Evolutionary conservation across 2,329 filamentous ascomycete genomes (phyloP).

Genomic region (Trichoderma semiorbis): DNA sequence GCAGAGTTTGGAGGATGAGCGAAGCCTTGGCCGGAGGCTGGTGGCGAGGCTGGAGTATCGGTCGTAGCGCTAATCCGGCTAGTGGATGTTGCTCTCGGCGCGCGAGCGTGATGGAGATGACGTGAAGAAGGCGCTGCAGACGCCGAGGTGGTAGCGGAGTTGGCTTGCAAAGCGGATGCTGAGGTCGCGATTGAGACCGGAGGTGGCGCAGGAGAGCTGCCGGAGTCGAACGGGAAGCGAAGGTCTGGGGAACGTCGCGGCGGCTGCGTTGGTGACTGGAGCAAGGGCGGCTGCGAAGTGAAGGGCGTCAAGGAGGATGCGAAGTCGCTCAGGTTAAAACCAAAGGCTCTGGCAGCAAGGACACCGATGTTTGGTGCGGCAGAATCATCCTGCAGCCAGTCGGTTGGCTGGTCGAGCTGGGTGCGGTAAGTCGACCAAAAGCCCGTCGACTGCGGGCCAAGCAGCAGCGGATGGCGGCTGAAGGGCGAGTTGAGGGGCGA

Average conservation of each 20-base stretch:
- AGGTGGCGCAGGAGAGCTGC: background rate
- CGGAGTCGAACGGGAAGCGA: background rate
- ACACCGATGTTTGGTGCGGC: background rate
- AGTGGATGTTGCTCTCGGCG: background rate
- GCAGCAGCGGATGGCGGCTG: background rate
- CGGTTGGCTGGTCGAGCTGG: background rate
- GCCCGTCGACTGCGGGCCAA: background rate
- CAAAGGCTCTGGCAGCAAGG: background rate
- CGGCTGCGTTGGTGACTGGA: background rate
- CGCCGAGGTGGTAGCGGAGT: background rate
- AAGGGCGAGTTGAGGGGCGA: background rate
- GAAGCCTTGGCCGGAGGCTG: background rate
- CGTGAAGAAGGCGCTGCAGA: background rate
- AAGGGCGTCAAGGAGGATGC: background rate
- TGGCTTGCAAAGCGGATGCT: background rate
- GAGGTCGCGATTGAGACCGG: background rate
- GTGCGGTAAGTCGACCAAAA: background rate
- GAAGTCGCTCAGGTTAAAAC: background rate
- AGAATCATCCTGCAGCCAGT: background rate
- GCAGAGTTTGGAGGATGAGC: background rate
- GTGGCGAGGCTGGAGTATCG: background rate
- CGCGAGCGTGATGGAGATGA: background rate
- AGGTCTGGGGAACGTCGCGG: background rate
- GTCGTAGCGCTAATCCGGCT: background rate
- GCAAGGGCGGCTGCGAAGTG: background rate